phyloP scores from a whole-genome alignment of 257 asterid species.

The Coffea canephora region DNA sequence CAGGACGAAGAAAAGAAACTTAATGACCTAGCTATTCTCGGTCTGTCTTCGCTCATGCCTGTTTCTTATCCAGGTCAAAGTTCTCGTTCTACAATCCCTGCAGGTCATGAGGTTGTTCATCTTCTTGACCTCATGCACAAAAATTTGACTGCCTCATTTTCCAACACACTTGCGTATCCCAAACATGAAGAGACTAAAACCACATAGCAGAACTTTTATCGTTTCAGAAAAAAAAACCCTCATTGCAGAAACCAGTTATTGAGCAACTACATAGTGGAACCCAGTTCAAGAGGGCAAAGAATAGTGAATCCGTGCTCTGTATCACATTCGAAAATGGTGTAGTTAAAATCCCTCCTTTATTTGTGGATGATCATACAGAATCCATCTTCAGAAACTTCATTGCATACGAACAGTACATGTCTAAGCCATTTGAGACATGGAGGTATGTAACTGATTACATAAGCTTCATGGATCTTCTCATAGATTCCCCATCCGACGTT shows the following conservation, averaged over 20 bases:
- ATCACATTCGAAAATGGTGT: background rate
- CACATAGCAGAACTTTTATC: no score
- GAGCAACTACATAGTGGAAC: background rate
- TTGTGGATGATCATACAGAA: background rate
- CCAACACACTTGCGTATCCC: no score
- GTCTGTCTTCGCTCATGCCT: no score
- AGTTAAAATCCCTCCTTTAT: background rate
- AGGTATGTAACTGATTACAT: background rate
- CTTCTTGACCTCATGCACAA: background rate
- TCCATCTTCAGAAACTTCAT: background rate
- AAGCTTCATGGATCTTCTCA: background rate
- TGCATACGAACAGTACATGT: background rate
- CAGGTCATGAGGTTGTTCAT: background rate
- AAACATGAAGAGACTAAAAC: no score
- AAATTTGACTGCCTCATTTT: background rate
- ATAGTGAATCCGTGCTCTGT: background rate
- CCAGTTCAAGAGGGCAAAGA: background rate
- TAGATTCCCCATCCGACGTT: background rate
- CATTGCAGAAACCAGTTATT: background rate
- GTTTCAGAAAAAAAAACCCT: no score
- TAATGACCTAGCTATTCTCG: background rate
- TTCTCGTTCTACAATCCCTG: background rate
- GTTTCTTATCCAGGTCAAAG: no score
- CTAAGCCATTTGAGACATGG: background rate
- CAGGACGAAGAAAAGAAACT: background rate